Evolutionary conservation across 257 asterid species (phyloP), one percentile per base, ranked within the genome.

Genomic region (Echites panduratus): DNA sequence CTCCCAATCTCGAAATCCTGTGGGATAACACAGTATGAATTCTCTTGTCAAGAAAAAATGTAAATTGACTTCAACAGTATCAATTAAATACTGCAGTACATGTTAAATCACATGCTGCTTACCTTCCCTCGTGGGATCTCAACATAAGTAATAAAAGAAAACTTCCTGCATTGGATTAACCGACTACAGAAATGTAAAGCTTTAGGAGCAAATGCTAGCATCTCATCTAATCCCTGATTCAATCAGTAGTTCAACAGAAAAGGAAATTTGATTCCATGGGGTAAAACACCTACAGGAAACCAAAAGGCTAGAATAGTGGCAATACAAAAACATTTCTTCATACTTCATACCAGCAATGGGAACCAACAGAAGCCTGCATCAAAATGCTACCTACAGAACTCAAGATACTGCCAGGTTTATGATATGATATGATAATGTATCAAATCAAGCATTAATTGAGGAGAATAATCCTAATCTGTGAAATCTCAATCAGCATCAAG

Each of bases 1-100:
- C 85, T 86, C 87, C 44, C 88, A 85, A 66, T 79, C 77, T 75
- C 84, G 49, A 54, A 82, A 76, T 45, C 76, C 81, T 65, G 75
- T 66, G 70, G 79, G 75, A 72, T 79, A 72, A 81, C 61, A 65
- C 66, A 57, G 66, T 41, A 44, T 65, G 54, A n/a, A 71, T 40
- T 68, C 59, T 27, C 35, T 68, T 76, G 57, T 45, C 63, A 56
- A 24, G 40, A 38, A 16, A 64, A 74, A 72, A 26, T 79, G 86
- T 80, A 78, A 65, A 80, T 80, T 62, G 65, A 70, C 68, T 59
- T 49, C 75, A 77, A 80, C 63, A 68, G 26, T 73, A 76, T 56
- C 71, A 38, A 71, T 67, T 53, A 38, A 32, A 70, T 69, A 71
- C 69, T n/a, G 72, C 76, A 29, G 40, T 27, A 40, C 70, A 50